Conservation (phyloP, 371 early-diverging fungal genomes). For the Mortierella sp. region DNA sequence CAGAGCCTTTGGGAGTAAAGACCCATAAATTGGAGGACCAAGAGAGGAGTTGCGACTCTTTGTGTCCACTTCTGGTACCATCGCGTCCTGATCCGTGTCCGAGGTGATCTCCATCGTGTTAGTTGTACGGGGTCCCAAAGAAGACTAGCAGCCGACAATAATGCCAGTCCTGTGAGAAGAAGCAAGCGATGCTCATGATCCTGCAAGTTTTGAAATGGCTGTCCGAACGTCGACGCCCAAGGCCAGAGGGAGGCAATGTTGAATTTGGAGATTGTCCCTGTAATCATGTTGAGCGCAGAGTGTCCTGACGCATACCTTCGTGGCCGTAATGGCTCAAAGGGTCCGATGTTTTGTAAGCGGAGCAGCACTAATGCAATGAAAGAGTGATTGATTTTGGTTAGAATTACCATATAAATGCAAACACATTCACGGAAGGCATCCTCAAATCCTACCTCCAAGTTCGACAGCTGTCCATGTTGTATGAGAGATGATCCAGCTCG, state of each 20-base stretch:
- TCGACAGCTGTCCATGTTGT: constrained; percentile 17
- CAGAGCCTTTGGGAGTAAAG: background rate
- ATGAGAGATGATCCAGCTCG: constrained; percentile 25
- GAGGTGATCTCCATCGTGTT: constrained; percentile 23
- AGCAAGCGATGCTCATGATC: constrained; percentile 15
- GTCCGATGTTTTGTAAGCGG: background rate
- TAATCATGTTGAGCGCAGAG: background rate
- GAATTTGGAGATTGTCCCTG: constrained; percentile 10
- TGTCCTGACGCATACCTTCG: constrained; percentile 1
- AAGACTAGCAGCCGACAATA: constrained; percentile 22
- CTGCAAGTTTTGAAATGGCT: background rate
- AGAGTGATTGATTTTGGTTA: background rate
- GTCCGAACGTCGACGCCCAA: constrained; percentile 22
- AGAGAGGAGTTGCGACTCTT: constrained; percentile 6
- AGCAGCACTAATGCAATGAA: constrained; percentile 1
- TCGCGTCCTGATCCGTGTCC: constrained; percentile 23
- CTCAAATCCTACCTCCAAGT: constrained; percentile 14
- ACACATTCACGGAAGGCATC: background rate
- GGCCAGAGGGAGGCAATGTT: constrained; percentile 6
- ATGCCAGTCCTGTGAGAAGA: background rate
- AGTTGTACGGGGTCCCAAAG: constrained; percentile 42
- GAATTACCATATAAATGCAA: background rate
- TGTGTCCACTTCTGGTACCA: constrained; percentile 24
- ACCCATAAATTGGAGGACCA: background rate
- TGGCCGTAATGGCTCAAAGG: constrained; percentile 6